Percentiles rank a stretch among this genome's conserved stretches.
These are phyloP conservation scores for Calocera viscosa DNA, from an alignment of 768 basidiomycete species.

Conservation along the genomic window DNA sequence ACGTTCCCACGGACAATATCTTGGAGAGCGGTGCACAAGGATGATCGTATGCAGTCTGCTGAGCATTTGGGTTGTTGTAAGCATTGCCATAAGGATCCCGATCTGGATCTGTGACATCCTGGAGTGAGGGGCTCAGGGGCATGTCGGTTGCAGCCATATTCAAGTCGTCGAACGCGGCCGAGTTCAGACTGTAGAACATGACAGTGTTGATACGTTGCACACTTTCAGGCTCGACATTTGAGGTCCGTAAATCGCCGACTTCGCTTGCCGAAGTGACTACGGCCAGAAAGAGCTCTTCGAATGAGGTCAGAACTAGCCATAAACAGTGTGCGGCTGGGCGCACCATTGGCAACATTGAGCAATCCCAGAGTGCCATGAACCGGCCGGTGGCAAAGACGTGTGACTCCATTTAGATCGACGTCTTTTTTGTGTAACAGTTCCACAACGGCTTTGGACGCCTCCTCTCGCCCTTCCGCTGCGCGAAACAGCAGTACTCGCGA, in stretches of 20 bases:
- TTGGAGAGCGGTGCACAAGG: slow-evolving; percentile 83
- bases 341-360: slow-evolving; percentile 42
- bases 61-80: slow-evolving; percentile 32
- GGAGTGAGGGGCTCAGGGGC: slow-evolving; percentile 33
- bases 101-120: slow-evolving; percentile 42
- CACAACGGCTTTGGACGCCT: slow-evolving; percentile 58
- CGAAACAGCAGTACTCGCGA: slow-evolving; percentile 59
- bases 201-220: slow-evolving; percentile 80
- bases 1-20: slow-evolving; percentile 80
- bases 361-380: slow-evolving; percentile 74
- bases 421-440: slow-evolving; percentile 69
- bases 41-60: slow-evolving; percentile 56
- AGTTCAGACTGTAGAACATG: slow-evolving; percentile 76
- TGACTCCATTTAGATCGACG: slow-evolving; percentile 51
- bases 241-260: slow-evolving; percentile 56
- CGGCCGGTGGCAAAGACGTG: slow-evolving; percentile 55
- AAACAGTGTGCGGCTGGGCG: no score
- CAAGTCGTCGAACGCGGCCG: slow-evolving; percentile 72
- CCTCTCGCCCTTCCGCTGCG: slow-evolving; percentile 34
- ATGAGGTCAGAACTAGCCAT: no score
- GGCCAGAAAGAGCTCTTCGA: slow-evolving; percentile 84
- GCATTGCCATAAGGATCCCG: slow-evolving; percentile 32
- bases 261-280: slow-evolving; percentile 65
- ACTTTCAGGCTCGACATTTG: slow-evolving; percentile 44
- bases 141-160: slow-evolving; percentile 38